Percentiles rank a stretch among this genome's conserved stretches.
These are phyloP conservation scores for Ceratocystis huliohia DNA, from an alignment of 2,329 filamentous ascomycete species.

Conservation along the genomic window DNA sequence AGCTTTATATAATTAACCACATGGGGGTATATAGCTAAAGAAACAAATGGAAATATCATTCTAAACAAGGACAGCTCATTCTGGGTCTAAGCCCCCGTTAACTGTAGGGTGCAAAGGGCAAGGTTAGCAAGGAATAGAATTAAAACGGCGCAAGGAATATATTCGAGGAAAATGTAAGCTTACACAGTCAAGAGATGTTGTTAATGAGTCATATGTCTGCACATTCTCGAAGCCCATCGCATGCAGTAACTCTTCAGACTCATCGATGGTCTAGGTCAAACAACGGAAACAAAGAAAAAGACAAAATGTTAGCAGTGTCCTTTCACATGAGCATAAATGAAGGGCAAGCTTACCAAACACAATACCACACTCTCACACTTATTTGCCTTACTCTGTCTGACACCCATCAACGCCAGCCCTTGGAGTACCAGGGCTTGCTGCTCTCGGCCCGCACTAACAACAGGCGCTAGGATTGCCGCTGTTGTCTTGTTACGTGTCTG, in stretches of 20 bases:
- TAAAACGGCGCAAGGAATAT: not conserved
- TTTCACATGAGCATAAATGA: not conserved
- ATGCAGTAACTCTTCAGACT: not conserved
- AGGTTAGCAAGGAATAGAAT: not conserved
- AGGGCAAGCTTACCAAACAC: conserved; percentile 55
- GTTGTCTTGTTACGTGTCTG: conserved; percentile 21
- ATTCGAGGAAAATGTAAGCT: not conserved
- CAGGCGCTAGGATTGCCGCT: conserved; percentile 71
- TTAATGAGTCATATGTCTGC: not conserved
- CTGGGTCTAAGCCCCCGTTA: not conserved
- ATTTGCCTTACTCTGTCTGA: conserved; percentile 69
- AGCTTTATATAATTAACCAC: too few species aligned
- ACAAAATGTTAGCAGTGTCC: not conserved
- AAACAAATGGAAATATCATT: too few species aligned
- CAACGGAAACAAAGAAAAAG: not conserved
- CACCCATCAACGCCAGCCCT: conserved; percentile 65
- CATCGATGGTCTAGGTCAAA: not conserved
- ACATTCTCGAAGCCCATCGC: not conserved
- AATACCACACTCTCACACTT: conserved; percentile 61
- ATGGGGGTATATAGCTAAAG: too few species aligned
- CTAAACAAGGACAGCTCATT: too few species aligned
- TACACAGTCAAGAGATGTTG: not conserved
- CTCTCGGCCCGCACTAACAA: conserved; percentile 51
- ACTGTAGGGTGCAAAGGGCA: not conserved
- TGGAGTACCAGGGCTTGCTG: conserved; percentile 60